Evolutionary conservation across 2,329 filamentous ascomycete species (phyloP).

Genomic region (Periconia digitata): DNA sequence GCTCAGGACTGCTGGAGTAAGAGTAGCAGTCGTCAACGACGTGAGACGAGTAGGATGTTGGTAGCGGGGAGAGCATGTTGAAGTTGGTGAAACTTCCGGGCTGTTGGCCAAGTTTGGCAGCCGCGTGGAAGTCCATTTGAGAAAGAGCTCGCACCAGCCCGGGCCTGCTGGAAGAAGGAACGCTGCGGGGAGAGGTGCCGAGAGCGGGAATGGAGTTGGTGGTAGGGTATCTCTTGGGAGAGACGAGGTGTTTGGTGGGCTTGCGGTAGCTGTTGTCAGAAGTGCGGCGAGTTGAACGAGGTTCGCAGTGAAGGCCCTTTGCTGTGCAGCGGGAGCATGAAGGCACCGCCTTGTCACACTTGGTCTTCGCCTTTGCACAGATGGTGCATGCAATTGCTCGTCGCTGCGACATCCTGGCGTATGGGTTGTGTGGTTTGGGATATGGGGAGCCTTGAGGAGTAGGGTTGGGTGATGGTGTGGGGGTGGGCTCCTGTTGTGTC

Average conservation of each 20-base stretch:
- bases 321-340: conserved; percentile 39
- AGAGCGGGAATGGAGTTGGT: conserved; percentile 21
- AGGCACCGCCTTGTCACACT: conserved; percentile 42
- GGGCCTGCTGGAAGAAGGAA: conserved; percentile 19
- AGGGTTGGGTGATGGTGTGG: conserved; percentile 13
- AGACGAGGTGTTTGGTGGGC: conserved; percentile 27
- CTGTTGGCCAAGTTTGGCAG: conserved; percentile 29
- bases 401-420: conserved; percentile 33
- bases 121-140: conserved; percentile 32
- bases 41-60: conserved; percentile 21
- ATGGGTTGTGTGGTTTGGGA: conserved; percentile 24
- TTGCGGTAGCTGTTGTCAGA: conserved; percentile 36
- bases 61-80: conserved; percentile 31
- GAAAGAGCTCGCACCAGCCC: conserved; percentile 25
- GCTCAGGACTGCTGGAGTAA: conserved; percentile 26
- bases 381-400: conserved; percentile 43
- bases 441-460: conserved; percentile 15
- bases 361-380: conserved; percentile 43
- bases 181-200: conserved; percentile 24
- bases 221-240: conserved; percentile 28
- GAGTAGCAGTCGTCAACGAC: conserved; percentile 28
- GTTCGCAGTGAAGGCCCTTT: conserved; percentile 40
- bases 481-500: conserved; percentile 13
- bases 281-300: conserved; percentile 41
- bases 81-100: conserved; percentile 21